phyloP scores from a whole-genome alignment of 1,139 yeast genomes.

The Debaryomyces psychrophilus region DNA sequence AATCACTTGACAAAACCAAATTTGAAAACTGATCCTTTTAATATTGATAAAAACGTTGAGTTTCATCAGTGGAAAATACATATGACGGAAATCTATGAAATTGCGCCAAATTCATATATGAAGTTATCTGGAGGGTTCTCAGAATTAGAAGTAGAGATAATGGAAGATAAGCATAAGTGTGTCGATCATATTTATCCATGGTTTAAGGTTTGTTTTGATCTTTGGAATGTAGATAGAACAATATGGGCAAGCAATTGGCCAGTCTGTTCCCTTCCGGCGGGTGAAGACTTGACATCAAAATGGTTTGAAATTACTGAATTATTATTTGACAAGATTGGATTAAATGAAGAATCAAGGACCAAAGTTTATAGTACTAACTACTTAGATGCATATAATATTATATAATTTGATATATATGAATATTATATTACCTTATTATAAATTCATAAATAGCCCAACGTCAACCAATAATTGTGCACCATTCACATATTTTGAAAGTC shows the following conservation, averaged over 20 bases:
- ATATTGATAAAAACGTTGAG: constrained; percentile 11
- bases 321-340: constrained; percentile 18
- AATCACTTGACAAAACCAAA: constrained; percentile 47
- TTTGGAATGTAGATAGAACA: constrained; percentile 33
- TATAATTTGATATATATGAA: not conserved
- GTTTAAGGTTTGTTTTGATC: constrained; percentile 26
- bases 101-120: constrained; percentile 31
- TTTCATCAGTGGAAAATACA: constrained; percentile 23
- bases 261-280: constrained; percentile 31
- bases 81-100: constrained; percentile 22
- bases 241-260: constrained; percentile 53
- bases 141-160: constrained; percentile 28
- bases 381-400: constrained; percentile 17
- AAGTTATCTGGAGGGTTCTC: constrained; percentile 47
- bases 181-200: constrained; percentile 32
- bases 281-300: constrained; percentile 13
- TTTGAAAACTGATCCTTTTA: constrained; percentile 19
- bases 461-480: constrained; percentile 51
- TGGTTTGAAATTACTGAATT: constrained; percentile 22
- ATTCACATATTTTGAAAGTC: constrained; percentile 42
- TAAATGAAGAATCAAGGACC: constrained; percentile 14
- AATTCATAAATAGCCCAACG: constrained; percentile 49
- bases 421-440: constrained; percentile 28
- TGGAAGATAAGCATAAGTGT: constrained; percentile 16
- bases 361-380: constrained; percentile 17